These are phyloP conservation scores for Podaxis sp. DNA, from an alignment of 768 basidiomycete genomes.

Conservation along the genomic window DNA sequence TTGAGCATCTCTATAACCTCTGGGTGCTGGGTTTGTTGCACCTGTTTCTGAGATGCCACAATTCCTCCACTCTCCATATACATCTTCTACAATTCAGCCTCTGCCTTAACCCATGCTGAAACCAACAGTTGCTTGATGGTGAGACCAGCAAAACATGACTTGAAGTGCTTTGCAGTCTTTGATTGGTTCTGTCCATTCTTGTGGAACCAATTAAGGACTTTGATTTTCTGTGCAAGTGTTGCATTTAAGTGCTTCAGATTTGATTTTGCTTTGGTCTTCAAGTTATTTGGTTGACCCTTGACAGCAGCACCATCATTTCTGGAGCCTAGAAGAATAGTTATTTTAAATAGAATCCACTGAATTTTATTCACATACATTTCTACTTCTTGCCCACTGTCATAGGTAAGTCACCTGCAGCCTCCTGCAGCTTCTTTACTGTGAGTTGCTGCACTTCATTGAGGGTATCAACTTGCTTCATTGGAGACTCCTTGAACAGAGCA, in stretches of 20 bases:
- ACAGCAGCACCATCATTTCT: neutral
- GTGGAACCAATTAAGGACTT: conserved; percentile 4
- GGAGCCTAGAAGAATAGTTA: neutral
- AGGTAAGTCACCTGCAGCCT: neutral
- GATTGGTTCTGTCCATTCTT: conserved; percentile 7
- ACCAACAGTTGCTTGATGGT: conserved; percentile 26
- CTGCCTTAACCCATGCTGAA: conserved; percentile 27
- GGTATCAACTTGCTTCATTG: neutral
- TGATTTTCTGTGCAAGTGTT: neutral
- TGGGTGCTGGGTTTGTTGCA: conserved; percentile 25
- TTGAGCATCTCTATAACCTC: conserved; percentile 32
- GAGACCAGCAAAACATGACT: conserved; percentile 29
- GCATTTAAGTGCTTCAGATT: neutral
- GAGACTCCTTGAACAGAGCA: neutral
- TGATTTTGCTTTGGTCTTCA: neutral
- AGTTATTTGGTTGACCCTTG: neutral
- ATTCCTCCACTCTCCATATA: conserved; percentile 7
- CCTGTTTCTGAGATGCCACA: conserved; percentile 17
- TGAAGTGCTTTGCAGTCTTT: neutral
- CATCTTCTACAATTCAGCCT: conserved; percentile 19
- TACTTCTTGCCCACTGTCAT: neutral
- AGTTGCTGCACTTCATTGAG: neutral
- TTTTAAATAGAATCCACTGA: neutral
- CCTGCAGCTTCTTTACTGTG: neutral
- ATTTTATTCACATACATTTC: neutral